Conservation (phyloP, 495 filamentous ascomycete genomes). For the Hypomontagnella submonticulosa region DNA sequence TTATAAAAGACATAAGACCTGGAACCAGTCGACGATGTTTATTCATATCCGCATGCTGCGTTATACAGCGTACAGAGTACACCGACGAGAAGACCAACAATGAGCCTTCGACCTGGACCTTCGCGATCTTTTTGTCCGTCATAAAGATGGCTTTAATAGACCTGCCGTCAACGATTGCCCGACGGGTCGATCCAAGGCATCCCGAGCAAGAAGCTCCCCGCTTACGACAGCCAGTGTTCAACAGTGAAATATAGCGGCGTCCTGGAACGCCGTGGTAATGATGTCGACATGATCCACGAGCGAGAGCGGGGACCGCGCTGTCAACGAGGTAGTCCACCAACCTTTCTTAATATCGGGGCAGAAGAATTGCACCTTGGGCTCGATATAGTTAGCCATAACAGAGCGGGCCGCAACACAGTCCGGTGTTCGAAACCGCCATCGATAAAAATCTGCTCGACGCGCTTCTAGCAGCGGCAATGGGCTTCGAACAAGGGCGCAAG, state of each 20-base stretch:
- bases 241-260: conserved; percentile 50
- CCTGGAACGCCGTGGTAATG: conserved; percentile 53
- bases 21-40: too few species aligned
- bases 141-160: conserved; percentile 47
- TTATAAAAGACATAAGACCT: too few species aligned
- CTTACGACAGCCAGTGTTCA: conserved; percentile 52
- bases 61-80: too few species aligned
- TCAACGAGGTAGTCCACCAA: conserved; percentile 32
- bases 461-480: conserved; percentile 45
- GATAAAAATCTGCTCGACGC: conserved; percentile 53
- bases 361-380: conserved; percentile 48
- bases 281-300: conserved; percentile 61
- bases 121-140: conserved; percentile 52
- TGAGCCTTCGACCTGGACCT: too few species aligned
- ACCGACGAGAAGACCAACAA: too few species aligned
- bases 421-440: conserved; percentile 49
- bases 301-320: conserved; percentile 48
- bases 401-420: conserved; percentile 63
- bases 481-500: conserved; percentile 37
- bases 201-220: conserved; percentile 48
- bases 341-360: conserved; percentile 53
- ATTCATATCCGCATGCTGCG: too few species aligned
- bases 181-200: conserved; percentile 47
- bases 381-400: conserved; percentile 62
- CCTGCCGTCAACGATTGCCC: conserved; percentile 43